Evolutionary conservation across 441 rosid genomes (phyloP), one percentile per base, ranked within the genome.

Genomic region (Gossypium schwendimanii): DNA sequence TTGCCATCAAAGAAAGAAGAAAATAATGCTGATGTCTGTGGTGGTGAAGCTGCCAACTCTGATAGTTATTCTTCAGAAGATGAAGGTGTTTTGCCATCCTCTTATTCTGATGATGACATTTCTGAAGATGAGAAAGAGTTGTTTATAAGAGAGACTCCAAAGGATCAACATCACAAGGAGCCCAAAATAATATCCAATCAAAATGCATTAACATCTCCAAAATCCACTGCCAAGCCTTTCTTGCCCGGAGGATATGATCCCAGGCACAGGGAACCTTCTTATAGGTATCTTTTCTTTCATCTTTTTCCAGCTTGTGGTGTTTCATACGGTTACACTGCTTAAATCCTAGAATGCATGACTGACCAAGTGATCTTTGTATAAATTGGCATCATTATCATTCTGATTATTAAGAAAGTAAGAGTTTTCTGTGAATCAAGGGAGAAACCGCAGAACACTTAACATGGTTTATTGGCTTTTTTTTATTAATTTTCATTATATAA

Each of bases 241-340:
- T 85, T 90, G 69, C 97, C 97, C 26, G 99, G 90, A 75, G 97
- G 99, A 49, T 95, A 95, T 58, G 74, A 90, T 81, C 99, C 99
- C 12, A 87, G 91, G 14, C 97, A 88, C 79, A 85, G 99, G 81
- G 99, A 93, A 68, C 99, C 99, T 39, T 85, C 94, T 75, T 95
- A 79, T 81, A 85, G 99, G 99, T 93, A 84, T 71, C 50, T 6
- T 75, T 61, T 33, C 31, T 21, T 10, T 44, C 6, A 41, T 44
- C 69, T 4, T 41, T 64, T 44, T 23, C 45, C 14, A 11, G 33
- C 17, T 63, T 63, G 50, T 63, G 28, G 17, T 39, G 68, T 18
- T 36, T 9, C 4, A 63, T 18, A 4, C 2, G 4, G 28, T 63
- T 63, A 12, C 17, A 41, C 17, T 12, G 21, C 41, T 45, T 23